Evolutionary conservation across 768 basidiomycete species (phyloP).

Genomic region (Coprinellus aureogranulatus): DNA sequence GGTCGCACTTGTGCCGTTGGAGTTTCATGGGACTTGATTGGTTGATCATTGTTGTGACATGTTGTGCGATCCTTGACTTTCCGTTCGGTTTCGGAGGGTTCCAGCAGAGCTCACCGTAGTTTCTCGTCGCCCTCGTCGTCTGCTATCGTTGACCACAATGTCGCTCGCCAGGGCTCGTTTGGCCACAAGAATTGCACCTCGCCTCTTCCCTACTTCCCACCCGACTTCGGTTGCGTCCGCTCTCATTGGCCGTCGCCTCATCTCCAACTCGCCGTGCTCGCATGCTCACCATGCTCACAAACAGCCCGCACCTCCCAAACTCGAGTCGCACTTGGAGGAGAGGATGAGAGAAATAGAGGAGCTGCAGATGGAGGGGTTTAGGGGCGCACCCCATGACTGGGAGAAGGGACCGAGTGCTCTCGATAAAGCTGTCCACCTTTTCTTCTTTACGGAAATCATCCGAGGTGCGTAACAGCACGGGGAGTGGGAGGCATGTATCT

Average conservation of each 20-base stretch:
- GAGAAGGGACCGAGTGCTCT: conserved; percentile 82
- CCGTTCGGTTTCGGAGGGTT: conserved; percentile 15
- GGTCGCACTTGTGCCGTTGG: background rate
- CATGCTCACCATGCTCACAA: conserved; percentile 36
- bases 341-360: conserved; percentile 5
- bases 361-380: conserved; percentile 9
- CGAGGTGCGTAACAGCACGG: conserved; percentile 58
- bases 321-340: conserved; percentile 36
- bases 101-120: conserved; percentile 23
- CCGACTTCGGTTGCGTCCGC: conserved; percentile 30
- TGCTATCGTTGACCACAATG: conserved; percentile 44
- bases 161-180: conserved; percentile 55
- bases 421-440: conserved; percentile 93
- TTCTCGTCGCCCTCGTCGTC: conserved; percentile 39
- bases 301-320: conserved; percentile 42
- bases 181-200: conserved; percentile 51
- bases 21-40: conserved; percentile 42
- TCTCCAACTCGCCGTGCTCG: conserved; percentile 43
- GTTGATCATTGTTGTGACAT: conserved; percentile 26
- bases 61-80: conserved; percentile 34
- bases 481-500: background rate
- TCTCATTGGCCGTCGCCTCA: conserved; percentile 45
- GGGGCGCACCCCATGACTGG: conserved; percentile 41
- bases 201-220: conserved; percentile 34
- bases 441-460: conserved; percentile 98